Evolutionary conservation across 1,284 basidiomycete species (phyloP).

Genomic region (Coniferiporia sulphurascens): DNA sequence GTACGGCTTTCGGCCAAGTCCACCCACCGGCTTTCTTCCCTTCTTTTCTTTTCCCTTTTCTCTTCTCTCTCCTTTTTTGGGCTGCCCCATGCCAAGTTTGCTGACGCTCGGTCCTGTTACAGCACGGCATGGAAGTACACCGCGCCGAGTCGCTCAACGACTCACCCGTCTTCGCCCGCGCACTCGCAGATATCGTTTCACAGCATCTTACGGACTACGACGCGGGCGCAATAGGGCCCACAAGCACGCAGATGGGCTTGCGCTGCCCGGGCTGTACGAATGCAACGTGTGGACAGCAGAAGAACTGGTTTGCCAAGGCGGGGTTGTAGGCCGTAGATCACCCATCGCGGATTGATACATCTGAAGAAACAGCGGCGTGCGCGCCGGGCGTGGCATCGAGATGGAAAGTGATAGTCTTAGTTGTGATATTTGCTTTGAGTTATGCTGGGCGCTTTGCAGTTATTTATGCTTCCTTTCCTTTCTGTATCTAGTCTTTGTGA

Average conservation of each 20-base stretch:
- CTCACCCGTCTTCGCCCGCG: constrained; percentile 96
- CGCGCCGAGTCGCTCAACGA: constrained; percentile 97
- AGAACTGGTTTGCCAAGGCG: constrained; percentile 78
- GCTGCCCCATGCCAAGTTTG: background rate
- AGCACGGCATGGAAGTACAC: constrained; percentile 89
- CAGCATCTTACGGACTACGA: constrained; percentile 70
- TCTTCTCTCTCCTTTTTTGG: too few relatives aligned
- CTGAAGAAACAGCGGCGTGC: too few relatives aligned
- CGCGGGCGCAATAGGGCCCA: constrained; percentile 50
- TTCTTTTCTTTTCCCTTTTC: too few relatives aligned
- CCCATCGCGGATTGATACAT: too few relatives aligned
- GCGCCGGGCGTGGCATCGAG: too few relatives aligned
- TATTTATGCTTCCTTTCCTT: too few relatives aligned
- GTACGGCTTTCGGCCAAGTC: too few relatives aligned
- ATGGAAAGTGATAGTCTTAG: too few relatives aligned
- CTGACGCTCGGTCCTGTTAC: constrained; percentile 16
- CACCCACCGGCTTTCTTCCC: too few relatives aligned
- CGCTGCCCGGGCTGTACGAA: constrained; percentile 94
- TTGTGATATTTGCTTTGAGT: too few relatives aligned
- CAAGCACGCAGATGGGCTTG: constrained; percentile 78
- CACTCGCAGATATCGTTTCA: constrained; percentile 89
- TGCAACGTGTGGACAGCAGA: constrained; percentile 80
- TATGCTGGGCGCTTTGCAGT: too few relatives aligned
- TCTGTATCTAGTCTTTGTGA: too few relatives aligned
- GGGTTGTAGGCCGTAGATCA: constrained; percentile 30